Conservation (phyloP, 148 eudicot species). For the Rhododendron henanense region DNA sequence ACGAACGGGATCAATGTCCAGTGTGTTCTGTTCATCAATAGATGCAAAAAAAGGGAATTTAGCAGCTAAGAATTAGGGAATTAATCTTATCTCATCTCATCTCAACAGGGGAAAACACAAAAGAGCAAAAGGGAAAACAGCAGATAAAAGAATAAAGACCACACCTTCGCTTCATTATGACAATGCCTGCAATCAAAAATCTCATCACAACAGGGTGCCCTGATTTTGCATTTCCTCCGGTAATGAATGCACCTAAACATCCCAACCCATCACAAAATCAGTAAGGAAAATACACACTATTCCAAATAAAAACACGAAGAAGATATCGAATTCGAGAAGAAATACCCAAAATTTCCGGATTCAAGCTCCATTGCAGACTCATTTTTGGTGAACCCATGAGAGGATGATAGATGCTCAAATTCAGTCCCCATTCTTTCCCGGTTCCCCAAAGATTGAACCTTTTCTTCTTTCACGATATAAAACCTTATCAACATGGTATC, state of each 20-base stretch:
- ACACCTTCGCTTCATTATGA: conserved; percentile 76
- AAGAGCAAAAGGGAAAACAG: background rate
- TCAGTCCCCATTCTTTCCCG: background rate
- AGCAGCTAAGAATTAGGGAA: background rate
- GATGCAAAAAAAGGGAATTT: background rate
- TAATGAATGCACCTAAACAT: conserved; percentile 62
- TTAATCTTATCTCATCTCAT: background rate
- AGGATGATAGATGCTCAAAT: background rate
- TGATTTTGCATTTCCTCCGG: conserved; percentile 70
- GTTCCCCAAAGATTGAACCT: background rate
- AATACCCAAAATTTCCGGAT: conserved; percentile 1
- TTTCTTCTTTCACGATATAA: background rate
- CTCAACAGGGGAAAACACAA: background rate
- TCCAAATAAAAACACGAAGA: too few relatives aligned
- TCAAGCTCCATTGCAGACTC: background rate
- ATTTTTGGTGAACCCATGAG: background rate
- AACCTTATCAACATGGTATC: background rate
- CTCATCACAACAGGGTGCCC: conserved; percentile 79
- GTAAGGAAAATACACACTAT: background rate
- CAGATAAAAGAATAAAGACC: background rate
- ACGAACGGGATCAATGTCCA: conserved; percentile 45
- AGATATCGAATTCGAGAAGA: background rate
- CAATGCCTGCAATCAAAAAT: conserved; percentile 76
- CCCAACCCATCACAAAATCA: background rate
- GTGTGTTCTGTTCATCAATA: conserved; percentile 43